phyloP scores from a whole-genome alignment of 2,329 filamentous ascomycete species.

The Clonostachys byssicola region DNA sequence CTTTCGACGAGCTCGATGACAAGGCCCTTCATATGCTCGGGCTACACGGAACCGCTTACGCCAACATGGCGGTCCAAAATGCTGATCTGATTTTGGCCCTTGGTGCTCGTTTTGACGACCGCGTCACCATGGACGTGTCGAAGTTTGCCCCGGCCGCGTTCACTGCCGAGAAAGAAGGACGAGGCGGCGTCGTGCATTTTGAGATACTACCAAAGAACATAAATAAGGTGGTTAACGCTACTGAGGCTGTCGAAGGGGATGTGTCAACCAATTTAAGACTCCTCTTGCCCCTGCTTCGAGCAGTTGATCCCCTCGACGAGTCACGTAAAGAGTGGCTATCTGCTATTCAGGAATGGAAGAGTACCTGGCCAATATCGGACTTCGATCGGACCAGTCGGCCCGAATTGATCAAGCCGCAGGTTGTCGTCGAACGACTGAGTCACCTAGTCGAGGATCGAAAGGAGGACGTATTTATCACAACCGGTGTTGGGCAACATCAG shows the following conservation, averaged over 20 bases:
- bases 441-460: slow-evolving; percentile 78
- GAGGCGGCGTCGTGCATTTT: slow-evolving; percentile 91
- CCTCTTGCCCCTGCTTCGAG: slow-evolving; percentile 64
- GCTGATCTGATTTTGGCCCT: slow-evolving; percentile 87
- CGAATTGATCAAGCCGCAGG: slow-evolving; percentile 90
- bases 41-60: slow-evolving; percentile 90
- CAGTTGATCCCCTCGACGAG: slow-evolving; percentile 52
- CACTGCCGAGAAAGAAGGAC: slow-evolving; percentile 70
- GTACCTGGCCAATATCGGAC: slow-evolving; percentile 76
- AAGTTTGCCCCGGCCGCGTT: slow-evolving; percentile 84
- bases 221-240: slow-evolving; percentile 92
- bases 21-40: slow-evolving; percentile 92
- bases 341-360: slow-evolving; percentile 88
- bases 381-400: slow-evolving; percentile 75
- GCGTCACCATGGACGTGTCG: slow-evolving; percentile 71
- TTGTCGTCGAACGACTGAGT: slow-evolving; percentile 85
- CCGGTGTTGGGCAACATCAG: slow-evolving; percentile 93
- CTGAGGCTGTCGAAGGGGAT: slow-evolving; percentile 89
- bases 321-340: slow-evolving; percentile 82
- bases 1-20: slow-evolving; percentile 80
- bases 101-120: slow-evolving; percentile 86
- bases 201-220: slow-evolving; percentile 97
- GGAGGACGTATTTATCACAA: slow-evolving; percentile 81
- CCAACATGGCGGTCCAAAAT: slow-evolving; percentile 92
- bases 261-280: slow-evolving; percentile 73